A percentile compares a stretch with the other conserved stretches of the same genome.
These are phyloP conservation scores for Hygrocybe punicea DNA, from an alignment of 768 basidiomycete genomes.

Conservation along the genomic window DNA sequence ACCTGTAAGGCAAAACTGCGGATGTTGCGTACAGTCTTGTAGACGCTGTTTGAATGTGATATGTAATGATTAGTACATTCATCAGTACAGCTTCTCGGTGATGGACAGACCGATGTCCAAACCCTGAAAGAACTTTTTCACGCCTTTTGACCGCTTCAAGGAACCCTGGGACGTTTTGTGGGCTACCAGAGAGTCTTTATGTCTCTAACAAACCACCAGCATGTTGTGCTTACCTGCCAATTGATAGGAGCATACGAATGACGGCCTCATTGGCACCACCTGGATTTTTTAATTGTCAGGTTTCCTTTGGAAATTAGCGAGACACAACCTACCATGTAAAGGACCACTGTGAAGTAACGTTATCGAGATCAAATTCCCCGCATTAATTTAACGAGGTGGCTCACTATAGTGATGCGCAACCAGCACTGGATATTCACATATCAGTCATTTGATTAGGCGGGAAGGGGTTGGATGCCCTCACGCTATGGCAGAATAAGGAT, in stretches of 20 bases:
- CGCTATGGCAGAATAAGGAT: slow-evolving; percentile 86
- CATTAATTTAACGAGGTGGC: slow-evolving; percentile 27
- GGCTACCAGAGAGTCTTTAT: slow-evolving; percentile 42
- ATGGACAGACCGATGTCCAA: slow-evolving; percentile 70
- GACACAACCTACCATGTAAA: slow-evolving; percentile 49
- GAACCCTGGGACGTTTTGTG: slow-evolving; percentile 81
- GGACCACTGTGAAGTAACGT: slow-evolving; percentile 49
- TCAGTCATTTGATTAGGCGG: neutral
- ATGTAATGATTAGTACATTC: neutral
- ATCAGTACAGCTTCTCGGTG: neutral
- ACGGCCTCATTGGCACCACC: slow-evolving; percentile 93
- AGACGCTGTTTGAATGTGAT: slow-evolving; percentile 43
- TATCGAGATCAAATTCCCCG: neutral
- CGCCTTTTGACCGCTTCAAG: slow-evolving; percentile 83
- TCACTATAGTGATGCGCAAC: slow-evolving; percentile 85
- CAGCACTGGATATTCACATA: slow-evolving; percentile 49
- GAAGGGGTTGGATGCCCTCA: slow-evolving; percentile 31
- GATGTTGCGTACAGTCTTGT: slow-evolving; percentile 57
- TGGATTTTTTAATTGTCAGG: slow-evolving; percentile 17
- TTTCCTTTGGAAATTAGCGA: neutral
- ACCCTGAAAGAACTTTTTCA: slow-evolving; percentile 86
- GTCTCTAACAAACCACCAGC: neutral
- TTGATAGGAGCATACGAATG: slow-evolving; percentile 87
- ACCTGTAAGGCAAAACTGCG: neutral
- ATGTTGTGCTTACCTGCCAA: slow-evolving; percentile 56